Base-by-base conservation (phyloP, 192 early-diverging fungal species). In the Haplosporangium gracile region DNA sequence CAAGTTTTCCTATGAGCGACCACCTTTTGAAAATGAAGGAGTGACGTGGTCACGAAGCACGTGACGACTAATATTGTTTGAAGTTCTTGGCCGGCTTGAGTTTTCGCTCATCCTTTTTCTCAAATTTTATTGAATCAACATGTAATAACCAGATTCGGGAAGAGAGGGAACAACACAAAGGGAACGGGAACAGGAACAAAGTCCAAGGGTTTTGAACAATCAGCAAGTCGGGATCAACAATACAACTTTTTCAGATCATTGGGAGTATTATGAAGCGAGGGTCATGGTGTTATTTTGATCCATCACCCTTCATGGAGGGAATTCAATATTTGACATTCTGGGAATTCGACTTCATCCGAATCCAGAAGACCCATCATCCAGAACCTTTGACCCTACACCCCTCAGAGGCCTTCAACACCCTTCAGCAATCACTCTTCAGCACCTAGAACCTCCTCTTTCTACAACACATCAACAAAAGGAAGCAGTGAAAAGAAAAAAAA, bases 251-350 rank as follows among this genome's bases (percentile, higher is more conserved):
- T 29, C 13, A 29, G 60, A 65, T 65, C 60, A 2, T 18, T 4
- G 5, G 49, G 49, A 51, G 20, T 22, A 18, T 15, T 32, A 32
- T 8, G n/a, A 65, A 11, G 9, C 11, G 2, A 65, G 13, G 60
- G 60, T 15, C 53, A 81, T 81, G 80, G 4, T 22, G 74, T 70
- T 32, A 65, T 70, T 75, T 75, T 81, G 80, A 81, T 81, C 47
- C 70, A 71, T 34, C 68, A 70, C 22, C 68, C 22, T 29, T 38
- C 57, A 24, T 68, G 24, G 20, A 42, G 4, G 26, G 51, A 53
- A 76, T 60, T 76, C 75, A 65, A 51, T 34, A 81, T 75, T 70
- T 34, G 20, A 70, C 80, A 75, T 75, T 75, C 68, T 72, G 55
- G 45, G 43, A 26, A 36, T 60, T 65, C 60, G 57, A 76, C 55